A percentile compares a stretch with the other conserved stretches of the same genome.
Evolutionary conservation across 225 moss, liverwort and hornwort species (phyloP).

Genomic region (Physcomitrium patens): DNA sequence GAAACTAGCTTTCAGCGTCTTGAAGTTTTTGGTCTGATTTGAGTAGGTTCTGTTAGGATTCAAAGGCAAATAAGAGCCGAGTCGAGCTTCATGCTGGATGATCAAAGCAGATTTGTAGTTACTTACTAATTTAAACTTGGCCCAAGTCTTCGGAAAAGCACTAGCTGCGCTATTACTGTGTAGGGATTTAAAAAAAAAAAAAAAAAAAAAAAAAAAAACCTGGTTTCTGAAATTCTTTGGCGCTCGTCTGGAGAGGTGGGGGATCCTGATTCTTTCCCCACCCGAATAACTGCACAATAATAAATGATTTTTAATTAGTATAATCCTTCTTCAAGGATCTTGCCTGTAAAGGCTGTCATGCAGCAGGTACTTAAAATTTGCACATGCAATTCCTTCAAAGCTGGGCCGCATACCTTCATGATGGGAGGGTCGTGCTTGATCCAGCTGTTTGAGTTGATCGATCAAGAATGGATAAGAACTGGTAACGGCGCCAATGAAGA

Average conservation of each 20-base stretch:
- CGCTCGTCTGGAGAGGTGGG: constrained; percentile 11
- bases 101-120: no score
- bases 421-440: constrained; percentile 1
- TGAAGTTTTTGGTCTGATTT: background rate
- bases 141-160: no score
- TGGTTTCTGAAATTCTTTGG: constrained; percentile 22
- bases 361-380: no score
- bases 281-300: constrained; percentile 40
- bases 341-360: no score
- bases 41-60: background rate
- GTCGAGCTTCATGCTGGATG: no score
- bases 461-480: background rate
- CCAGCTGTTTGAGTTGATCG: background rate
- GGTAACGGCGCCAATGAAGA: no score
- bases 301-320: background rate
- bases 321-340: no score
- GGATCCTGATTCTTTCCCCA: constrained; percentile 44
- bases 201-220: constrained; percentile 30
- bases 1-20: background rate
- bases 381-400: no score
- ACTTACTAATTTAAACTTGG: background rate
- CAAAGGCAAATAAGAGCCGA: no score
- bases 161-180: background rate
- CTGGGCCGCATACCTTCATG: constrained; percentile 37
- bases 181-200: no score